These are phyloP conservation scores for Epichloe gansuensis DNA, from an alignment of 2,329 filamentous ascomycete species.

Conservation along the genomic window DNA sequence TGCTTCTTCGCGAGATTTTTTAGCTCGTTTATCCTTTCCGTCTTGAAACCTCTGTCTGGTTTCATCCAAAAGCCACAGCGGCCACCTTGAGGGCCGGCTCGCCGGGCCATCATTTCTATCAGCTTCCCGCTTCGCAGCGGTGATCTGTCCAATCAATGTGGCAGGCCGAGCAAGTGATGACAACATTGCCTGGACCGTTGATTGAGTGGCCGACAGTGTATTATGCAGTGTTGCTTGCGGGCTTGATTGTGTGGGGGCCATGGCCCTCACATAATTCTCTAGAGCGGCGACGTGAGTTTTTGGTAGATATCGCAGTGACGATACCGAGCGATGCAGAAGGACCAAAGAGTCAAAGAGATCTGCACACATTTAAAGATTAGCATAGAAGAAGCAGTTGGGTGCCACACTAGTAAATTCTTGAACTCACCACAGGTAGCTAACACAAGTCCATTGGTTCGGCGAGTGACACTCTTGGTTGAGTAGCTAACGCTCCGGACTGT, in stretches of 20 bases:
- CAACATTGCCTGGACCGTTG: conserved; percentile 71
- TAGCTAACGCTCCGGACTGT: conserved; percentile 77
- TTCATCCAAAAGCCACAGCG: conserved; percentile 72
- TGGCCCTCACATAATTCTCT: conserved; percentile 54
- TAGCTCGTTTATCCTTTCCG: conserved; percentile 71
- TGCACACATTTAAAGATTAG: conserved; percentile 12
- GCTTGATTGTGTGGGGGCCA: conserved; percentile 55
- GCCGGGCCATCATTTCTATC: conserved; percentile 67
- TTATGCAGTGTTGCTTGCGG: conserved; percentile 64
- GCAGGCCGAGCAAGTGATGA: conserved; percentile 67
- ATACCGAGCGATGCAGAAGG: conserved; percentile 38
- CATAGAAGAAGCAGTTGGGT: background rate
- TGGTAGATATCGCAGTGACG: conserved; percentile 55
- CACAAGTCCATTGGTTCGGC: conserved; percentile 62
- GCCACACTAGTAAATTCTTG: background rate
- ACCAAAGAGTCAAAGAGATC: conserved; percentile 57
- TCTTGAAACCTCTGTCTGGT: conserved; percentile 69
- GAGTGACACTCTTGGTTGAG: conserved; percentile 68
- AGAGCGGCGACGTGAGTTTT: conserved; percentile 55
- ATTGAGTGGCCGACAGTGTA: conserved; percentile 65
- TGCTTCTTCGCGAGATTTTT: conserved; percentile 56
- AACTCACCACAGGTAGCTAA: conserved; percentile 47
- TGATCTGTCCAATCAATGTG: conserved; percentile 63
- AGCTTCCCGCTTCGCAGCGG: conserved; percentile 59
- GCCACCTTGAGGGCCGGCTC: conserved; percentile 64